Base-by-base conservation (phyloP, 2,329 filamentous ascomycete species). In the Ceratocystis eucalypticola region DNA sequence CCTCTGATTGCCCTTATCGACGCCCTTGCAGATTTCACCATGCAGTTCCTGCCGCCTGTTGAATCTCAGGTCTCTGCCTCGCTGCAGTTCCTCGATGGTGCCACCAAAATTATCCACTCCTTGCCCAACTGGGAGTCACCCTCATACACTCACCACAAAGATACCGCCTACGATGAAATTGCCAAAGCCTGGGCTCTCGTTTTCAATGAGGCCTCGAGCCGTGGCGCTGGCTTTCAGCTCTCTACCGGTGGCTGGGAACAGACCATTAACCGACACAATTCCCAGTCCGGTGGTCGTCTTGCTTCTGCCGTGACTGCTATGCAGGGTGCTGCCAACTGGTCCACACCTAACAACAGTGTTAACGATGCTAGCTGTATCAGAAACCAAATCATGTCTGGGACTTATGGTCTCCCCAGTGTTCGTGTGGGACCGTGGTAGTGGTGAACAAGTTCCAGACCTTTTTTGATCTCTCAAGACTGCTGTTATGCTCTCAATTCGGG, bases 161-260 rank as follows among this genome's bases (percentile, higher is more conserved):
- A 96, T 70, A 91, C 91, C 69, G 92, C 93, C 5, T 99, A 99
- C 73, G 93, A 99, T 72, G 94, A 97, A 74, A 92, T 99, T 69
- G 88, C 90, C 30, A 91, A 88, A 72, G 94, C 94, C 1, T 99
- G 94, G 94, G 87, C 90, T 17, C 76, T 95, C 70, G 93, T 96
- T 62, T 88, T 99, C 71, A 87, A 87, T 69, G 94, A 99, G 75
- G 91, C 91, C 1, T 87, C 88, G 25, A 97, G 97, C 79, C 84
- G 89, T 70, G 93, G 91, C 10, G 92, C 91, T 33, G 94, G 94
- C 44, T 94, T 97, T 72, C 86, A 90, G 70, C 74, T 99, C 70
- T 89, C 96, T 72, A 89, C 91, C 61, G 91, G 89, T 65, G 89
- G 89, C 68, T 99, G 94, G 94, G 93, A 97, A 72, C 87, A 94